Base-by-base conservation (phyloP, 2,329 filamentous ascomycete genomes). In the Colletotrichum shisoi region DNA sequence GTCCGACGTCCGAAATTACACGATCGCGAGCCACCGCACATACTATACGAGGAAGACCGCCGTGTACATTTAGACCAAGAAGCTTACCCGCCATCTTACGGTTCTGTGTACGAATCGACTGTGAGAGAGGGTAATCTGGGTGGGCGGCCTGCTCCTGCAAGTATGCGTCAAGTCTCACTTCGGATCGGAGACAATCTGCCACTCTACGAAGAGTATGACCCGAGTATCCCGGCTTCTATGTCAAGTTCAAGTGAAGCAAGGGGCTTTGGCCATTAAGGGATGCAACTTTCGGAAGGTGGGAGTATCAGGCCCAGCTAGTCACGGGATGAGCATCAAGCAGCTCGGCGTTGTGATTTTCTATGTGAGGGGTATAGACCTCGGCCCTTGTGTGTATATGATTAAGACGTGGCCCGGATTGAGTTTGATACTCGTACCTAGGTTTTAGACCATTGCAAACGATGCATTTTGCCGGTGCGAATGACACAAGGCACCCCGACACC, bases 121-220 rank as follows among this genome's bases (percentile, higher is more conserved):
- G 31, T 9, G 7, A 46, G n/a, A 21, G 46, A 37, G 7, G 11
- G 9, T 11, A 44, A 8, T 17, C 19, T 34, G 39, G n/a, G 15
- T 13, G 17, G 19, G n/a, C 46, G 31, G 4, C 24, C 24, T n/a
- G 40, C 44, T 49, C 27, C 21, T 11, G 9, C 21, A 13, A 42
- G 40, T 12, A 13, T 60, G 11, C 40, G n/a, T 24, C 40, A 52
- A 37, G 21, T 15, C 24, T 57, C 40, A n/a, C 4, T 37, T 8
- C 19, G 39, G 17, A 31, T 8, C 15, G 24, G 15, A 9, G 15
- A 45, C 13, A 44, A 40, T n/a, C 3, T 56, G 9, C 39, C 24
- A 4, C 27, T 64, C 63, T 70, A 78, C 58, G 79, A 82, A 62
- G 80, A 82, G 68, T 83, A 84, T 57, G 81, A 83, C 60, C 80